A percentile compares a stretch with the other conserved stretches of the same genome.
phyloP scores from a whole-genome alignment of 2,329 filamentous ascomycete genomes.

The Neonectria sp. region DNA sequence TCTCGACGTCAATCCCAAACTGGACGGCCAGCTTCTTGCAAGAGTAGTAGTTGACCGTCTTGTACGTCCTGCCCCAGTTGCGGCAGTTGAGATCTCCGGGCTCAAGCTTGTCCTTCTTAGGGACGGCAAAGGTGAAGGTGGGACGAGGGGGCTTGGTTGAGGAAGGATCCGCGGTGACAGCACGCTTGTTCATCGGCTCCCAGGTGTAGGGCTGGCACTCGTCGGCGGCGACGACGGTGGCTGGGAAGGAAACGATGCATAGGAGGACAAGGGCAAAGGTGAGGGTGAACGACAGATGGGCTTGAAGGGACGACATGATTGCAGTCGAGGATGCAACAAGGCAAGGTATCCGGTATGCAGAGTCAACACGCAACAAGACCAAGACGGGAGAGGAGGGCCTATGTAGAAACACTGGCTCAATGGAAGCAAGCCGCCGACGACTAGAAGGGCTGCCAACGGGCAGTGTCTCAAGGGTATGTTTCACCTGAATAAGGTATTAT shows the following conservation, averaged over 20 bases:
- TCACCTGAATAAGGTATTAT: no score
- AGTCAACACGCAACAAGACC: no score
- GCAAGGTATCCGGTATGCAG: no score
- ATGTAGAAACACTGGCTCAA: no score
- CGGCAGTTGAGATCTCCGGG: constrained; percentile 44
- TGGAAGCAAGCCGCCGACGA: no score
- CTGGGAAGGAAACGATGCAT: background rate
- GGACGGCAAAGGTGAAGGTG: constrained; percentile 4
- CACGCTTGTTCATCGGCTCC: background rate
- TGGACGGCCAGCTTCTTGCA: constrained; percentile 41
- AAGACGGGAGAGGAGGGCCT: no score
- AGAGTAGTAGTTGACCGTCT: constrained; percentile 46
- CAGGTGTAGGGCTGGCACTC: constrained; percentile 27
- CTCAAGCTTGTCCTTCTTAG: background rate
- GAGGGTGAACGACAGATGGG: background rate
- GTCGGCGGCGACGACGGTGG: constrained; percentile 17
- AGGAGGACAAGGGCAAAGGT: background rate
- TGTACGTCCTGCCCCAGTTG: constrained; percentile 23
- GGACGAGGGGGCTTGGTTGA: constrained; percentile 1
- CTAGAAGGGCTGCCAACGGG: no score
- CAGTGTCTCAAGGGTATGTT: no score
- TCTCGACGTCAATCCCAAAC: constrained; percentile 36
- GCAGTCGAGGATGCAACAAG: no score
- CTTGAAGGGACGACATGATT: no score
- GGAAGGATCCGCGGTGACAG: background rate